phyloP scores from a whole-genome alignment of 495 filamentous ascomycete genomes.

The Corynascus novoguineensis region DNA sequence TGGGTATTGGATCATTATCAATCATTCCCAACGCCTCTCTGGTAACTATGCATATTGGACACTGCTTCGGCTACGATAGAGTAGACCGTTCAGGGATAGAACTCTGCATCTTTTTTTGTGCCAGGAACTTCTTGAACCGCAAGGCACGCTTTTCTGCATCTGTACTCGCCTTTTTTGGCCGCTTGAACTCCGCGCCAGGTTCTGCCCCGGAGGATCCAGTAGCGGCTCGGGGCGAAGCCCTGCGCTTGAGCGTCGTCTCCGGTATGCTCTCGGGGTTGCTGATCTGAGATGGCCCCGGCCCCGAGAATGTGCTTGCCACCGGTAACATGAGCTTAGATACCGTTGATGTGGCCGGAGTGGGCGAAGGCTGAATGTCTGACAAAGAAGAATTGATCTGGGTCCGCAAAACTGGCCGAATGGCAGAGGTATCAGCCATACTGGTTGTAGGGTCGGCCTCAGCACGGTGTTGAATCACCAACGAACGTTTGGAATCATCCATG shows the following conservation, averaged over 20 bases:
- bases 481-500: background rate
- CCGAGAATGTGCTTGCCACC: background rate
- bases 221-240: background rate
- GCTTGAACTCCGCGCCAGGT: background rate
- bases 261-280: slow-evolving; percentile 17
- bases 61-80: background rate
- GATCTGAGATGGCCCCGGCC: background rate
- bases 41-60: background rate
- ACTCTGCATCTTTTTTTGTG: background rate
- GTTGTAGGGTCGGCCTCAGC: background rate
- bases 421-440: background rate
- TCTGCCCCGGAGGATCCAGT: background rate
- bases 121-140: background rate
- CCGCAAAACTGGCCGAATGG: background rate
- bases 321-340: background rate
- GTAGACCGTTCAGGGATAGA: background rate
- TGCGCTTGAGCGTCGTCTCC: background rate
- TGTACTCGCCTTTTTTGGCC: background rate
- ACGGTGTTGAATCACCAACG: background rate
- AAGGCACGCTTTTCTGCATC: background rate
- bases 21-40: background rate
- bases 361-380: background rate
- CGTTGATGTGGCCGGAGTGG: background rate
- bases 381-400: slow-evolving; percentile 3
- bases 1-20: background rate